Evolutionary conservation across 495 filamentous ascomycete species (phyloP).

Genomic region (Penicillium samsonianum): DNA sequence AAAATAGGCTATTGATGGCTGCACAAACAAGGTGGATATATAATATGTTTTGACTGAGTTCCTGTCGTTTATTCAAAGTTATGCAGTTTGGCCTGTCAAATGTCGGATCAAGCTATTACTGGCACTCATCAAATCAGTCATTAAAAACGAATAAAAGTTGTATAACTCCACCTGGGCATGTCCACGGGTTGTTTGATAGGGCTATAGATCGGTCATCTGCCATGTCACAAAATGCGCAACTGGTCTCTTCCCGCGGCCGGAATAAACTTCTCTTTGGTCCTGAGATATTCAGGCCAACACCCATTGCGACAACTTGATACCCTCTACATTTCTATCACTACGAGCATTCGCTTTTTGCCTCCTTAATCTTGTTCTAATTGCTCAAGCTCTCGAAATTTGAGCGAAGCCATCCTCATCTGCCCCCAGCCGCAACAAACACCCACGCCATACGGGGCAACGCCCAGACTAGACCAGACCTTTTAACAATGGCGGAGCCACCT

Average conservation of each 20-base stretch:
- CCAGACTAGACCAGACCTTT: constrained; percentile 8
- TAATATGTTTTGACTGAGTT: too few relatives aligned
- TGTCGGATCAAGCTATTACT: too few relatives aligned
- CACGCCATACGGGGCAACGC: constrained; percentile 18
- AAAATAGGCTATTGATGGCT: too few relatives aligned
- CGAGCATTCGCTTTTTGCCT: constrained; percentile 2
- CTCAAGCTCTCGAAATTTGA: not conserved
- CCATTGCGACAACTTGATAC: constrained; percentile 23
- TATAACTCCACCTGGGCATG: not conserved
- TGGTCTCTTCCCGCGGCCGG: constrained; percentile 22
- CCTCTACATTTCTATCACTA: constrained; percentile 8
- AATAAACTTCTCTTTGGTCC: constrained; percentile 32
- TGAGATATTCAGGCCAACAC: constrained; percentile 11
- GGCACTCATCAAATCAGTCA: not conserved
- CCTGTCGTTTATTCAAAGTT: too few relatives aligned
- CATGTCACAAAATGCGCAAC: constrained; percentile 16
- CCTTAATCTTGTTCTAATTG: not conserved
- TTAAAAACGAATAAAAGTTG: not conserved
- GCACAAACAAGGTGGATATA: too few relatives aligned
- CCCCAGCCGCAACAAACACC: constrained; percentile 2
- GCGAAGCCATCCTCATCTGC: not conserved
- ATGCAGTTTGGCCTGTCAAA: too few relatives aligned
- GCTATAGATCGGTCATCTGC: constrained; percentile 2
- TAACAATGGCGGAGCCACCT: constrained; percentile 54
- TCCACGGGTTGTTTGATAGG: not conserved